Percentiles rank a stretch among this genome's conserved stretches.
phyloP scores from a whole-genome alignment of 2,329 filamentous ascomycete species.

The Neofusicoccum umdonicola region DNA sequence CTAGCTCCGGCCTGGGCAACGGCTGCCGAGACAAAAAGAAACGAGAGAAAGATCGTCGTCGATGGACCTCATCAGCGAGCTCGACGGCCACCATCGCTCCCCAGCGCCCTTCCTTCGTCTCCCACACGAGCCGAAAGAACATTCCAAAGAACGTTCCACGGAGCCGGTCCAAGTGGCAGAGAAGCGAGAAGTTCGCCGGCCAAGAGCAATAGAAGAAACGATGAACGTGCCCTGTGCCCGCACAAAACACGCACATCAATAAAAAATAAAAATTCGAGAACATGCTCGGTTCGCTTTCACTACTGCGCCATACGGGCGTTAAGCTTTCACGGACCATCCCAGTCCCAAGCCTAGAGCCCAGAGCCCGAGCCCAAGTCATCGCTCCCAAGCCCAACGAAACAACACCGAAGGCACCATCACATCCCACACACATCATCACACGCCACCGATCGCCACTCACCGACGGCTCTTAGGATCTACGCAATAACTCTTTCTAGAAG shows the following conservation, averaged over 20 bases:
- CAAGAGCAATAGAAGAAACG: neutral
- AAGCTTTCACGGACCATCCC: neutral
- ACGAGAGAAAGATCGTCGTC: neutral
- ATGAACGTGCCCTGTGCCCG: neutral
- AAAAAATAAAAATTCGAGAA: neutral
- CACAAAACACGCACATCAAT: neutral
- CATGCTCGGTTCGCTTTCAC: neutral
- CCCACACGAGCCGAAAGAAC: constrained; percentile 1
- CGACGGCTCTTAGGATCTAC: neutral
- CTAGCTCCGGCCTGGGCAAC: constrained; percentile 11
- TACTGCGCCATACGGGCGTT: neutral
- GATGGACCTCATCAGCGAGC: too few relatives aligned
- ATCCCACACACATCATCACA: neutral
- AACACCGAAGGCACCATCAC: neutral
- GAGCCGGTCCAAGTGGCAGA: neutral
- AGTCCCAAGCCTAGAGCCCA: neutral
- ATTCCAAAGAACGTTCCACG: constrained; percentile 4
- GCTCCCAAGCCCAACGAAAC: neutral
- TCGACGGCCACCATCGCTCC: neutral
- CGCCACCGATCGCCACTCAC: neutral
- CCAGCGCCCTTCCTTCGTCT: neutral
- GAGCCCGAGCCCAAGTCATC: neutral
- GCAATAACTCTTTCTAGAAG: neutral
- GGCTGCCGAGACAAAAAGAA: constrained; percentile 4
- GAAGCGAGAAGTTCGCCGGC: neutral